Evolutionary conservation across 768 basidiomycete species (phyloP), one percentile per base, ranked within the genome.

Genomic region (Termitomyces sp.): DNA sequence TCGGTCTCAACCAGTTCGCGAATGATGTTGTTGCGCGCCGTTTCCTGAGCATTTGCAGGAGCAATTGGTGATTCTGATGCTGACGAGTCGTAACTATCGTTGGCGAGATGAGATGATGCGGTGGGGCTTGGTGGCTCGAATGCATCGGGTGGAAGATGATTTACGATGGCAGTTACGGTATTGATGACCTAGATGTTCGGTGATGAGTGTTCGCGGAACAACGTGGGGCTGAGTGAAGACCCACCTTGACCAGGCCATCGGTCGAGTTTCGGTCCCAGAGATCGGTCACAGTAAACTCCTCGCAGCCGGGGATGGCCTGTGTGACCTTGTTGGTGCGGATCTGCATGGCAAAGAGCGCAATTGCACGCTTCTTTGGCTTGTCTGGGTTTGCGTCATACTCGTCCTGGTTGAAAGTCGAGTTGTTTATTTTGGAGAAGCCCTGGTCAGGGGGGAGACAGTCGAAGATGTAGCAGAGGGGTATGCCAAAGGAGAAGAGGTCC

Each of bases 1-100:
- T 99, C 97, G 0, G 94, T 98, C 72, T 93, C 91, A 48, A 98
- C 84, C 64, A 98, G 85, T 74, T 99, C 97, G 67, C 83, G 82
- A 59, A 95, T 82, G 60, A 90, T 89, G 62, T 89, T 89, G 70
- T 85, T 85, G 54, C 91, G 80, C 22, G 86, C 86, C 1, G 81
- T 77, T 61, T 91, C 87, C 56, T 83, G 82, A 20, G 84, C 83
- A 65, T 78, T 83, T 18, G 80, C 74, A 22, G 81, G 68, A 33
- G 76, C 62, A 30, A 71, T 67, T 9, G 78, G 68, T 5, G 74
- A 68, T 55, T 83, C 83, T n/a, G 73, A 70, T 3, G 72, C 65
- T 30, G 86, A 69, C 0, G 85, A 84, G 63, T 88, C 86, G 52
- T 79, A 75, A 0, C 87, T 87, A 42, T 83, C 82, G 57, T 85